Base-by-base conservation (phyloP, 768 basidiomycete species). In the Lactarius psammicola region DNA sequence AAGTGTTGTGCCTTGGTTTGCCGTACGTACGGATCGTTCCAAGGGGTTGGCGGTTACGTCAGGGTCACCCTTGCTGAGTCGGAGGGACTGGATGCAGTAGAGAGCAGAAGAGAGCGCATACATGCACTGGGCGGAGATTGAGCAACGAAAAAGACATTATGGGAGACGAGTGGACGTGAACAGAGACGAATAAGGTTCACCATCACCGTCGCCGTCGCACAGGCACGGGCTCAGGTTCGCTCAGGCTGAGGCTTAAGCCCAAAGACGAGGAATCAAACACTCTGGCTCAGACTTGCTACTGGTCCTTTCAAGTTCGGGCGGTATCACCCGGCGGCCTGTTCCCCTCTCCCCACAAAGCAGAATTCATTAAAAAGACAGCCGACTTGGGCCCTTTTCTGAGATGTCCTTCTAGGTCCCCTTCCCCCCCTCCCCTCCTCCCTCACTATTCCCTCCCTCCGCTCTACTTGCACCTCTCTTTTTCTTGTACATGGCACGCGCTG, bases 121-220 rank as follows among this genome's bases (percentile, higher is more conserved):
- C 81, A 84, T 76, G 76, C 80, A 83, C n/a, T 71, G 69, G 65
- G 44, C 66, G 56, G 73, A 73, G 75, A 75, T 78, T 77, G 77
- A 71, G 68, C 72, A 74, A 74, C 72, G 71, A 70, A 44, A 49
- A 55, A n/a, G 59, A 44, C 44, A 59, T 46, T 59, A 44, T 49
- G 66, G 38, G 44, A 62, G 56, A 57, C 30, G 23, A 49, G 46
- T 44, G 42, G n/a, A 26, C 4, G 13, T 13, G 20, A 0, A n/a
- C 1, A 46, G n/a, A 23, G 46, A 13, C 46, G 46, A 26, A 51
- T 55, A 30, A 55, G 30, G 54, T 55, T 55, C 54, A 31, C 7
- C 9, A 30, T 55, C 53, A 33, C n/a, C 13, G 17, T 51, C 23
- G 23, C 23, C 49, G 23, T 51, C 9, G 49, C 7, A 20, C 49